Percentiles rank a stretch among this genome's conserved stretches.
Conservation (phyloP, 306 rosid genomes). For the Medicago arabica region DNA sequence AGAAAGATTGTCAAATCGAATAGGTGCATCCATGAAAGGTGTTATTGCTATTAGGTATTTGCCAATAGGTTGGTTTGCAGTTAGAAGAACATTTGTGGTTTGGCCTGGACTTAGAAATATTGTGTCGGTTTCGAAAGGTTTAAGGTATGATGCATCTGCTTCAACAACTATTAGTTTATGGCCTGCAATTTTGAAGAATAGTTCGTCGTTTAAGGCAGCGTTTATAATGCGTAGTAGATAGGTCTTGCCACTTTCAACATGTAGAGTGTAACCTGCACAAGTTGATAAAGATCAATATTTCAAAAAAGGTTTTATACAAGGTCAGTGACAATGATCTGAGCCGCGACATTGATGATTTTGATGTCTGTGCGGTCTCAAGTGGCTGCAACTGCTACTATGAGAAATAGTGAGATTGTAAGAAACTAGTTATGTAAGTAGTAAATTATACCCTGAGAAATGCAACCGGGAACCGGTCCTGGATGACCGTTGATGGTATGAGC, state of each 20-base stretch:
- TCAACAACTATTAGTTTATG: slow-evolving; percentile 69
- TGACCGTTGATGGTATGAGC: slow-evolving; percentile 73
- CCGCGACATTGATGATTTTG: not conserved
- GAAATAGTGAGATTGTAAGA: not conserved
- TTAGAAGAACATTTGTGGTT: slow-evolving; percentile 72
- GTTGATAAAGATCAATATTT: slow-evolving; percentile 29
- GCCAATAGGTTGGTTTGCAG: slow-evolving; percentile 52
- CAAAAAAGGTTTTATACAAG: not conserved
- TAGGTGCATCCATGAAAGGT: slow-evolving; percentile 85
- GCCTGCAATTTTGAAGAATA: slow-evolving; percentile 74
- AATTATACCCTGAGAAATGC: slow-evolving; percentile 64
- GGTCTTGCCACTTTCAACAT: slow-evolving; percentile 72
- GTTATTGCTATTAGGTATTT: slow-evolving; percentile 64
- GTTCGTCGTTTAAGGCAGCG: slow-evolving; percentile 75
- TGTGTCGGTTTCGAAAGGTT: slow-evolving; percentile 71
- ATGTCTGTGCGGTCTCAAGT: not conserved
- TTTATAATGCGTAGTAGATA: slow-evolving; percentile 76
- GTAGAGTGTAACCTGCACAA: slow-evolving; percentile 63
- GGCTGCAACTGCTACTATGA: not conserved
- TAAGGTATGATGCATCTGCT: slow-evolving; percentile 73
- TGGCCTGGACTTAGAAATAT: slow-evolving; percentile 76
- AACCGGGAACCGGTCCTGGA: slow-evolving; percentile 64
- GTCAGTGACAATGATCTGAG: not conserved
- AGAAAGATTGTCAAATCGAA: slow-evolving; percentile 65
- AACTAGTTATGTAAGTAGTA: slow-evolving; percentile 2